Evolutionary conservation across 495 filamentous ascomycete genomes (phyloP).

Genomic region (Neurospora sp.): DNA sequence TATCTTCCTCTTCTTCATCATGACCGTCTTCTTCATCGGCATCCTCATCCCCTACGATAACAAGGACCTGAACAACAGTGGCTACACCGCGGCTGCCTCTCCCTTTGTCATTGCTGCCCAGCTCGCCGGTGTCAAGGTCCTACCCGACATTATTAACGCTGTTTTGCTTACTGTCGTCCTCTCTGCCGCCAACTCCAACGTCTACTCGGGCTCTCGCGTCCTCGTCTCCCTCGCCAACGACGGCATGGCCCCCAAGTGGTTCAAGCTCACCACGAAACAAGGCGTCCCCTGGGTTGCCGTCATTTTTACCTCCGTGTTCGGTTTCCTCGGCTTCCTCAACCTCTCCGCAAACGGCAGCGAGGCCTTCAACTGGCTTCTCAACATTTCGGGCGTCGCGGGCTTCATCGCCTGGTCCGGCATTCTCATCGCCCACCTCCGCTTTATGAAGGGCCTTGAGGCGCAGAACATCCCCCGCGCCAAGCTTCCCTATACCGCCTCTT

Average conservation of each 20-base stretch:
- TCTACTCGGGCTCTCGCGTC: slow-evolving; percentile 54
- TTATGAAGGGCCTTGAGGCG: slow-evolving; percentile 47
- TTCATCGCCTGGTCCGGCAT: slow-evolving; percentile 58
- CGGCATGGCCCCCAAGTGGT: slow-evolving; percentile 46
- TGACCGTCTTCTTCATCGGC: slow-evolving; percentile 57
- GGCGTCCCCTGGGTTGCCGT: slow-evolving; percentile 37
- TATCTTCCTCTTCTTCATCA: slow-evolving; percentile 56
- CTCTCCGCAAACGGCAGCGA: slow-evolving; percentile 32
- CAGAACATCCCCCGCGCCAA: slow-evolving; percentile 43
- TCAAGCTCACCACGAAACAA: slow-evolving; percentile 24
- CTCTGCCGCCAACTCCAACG: slow-evolving; percentile 45
- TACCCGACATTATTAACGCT: slow-evolving; percentile 63
- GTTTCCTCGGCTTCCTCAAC: slow-evolving; percentile 47
- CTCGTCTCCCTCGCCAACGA: slow-evolving; percentile 53
- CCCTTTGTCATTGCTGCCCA: slow-evolving; percentile 61
- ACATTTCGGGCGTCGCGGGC: slow-evolving; percentile 56
- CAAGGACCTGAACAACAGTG: slow-evolving; percentile 35
- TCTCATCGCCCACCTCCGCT: slow-evolving; percentile 49
- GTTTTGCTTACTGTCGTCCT: slow-evolving; percentile 55
- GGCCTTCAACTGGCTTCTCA: slow-evolving; percentile 50
- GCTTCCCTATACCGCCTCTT: slow-evolving; percentile 47
- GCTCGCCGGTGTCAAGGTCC: slow-evolving; percentile 51
- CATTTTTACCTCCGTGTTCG: slow-evolving; percentile 29
- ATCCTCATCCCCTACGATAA: slow-evolving; percentile 52
- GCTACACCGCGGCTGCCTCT: slow-evolving; percentile 47